phyloP scores from a whole-genome alignment of 768 basidiomycete genomes.

The Boletus sp. region DNA sequence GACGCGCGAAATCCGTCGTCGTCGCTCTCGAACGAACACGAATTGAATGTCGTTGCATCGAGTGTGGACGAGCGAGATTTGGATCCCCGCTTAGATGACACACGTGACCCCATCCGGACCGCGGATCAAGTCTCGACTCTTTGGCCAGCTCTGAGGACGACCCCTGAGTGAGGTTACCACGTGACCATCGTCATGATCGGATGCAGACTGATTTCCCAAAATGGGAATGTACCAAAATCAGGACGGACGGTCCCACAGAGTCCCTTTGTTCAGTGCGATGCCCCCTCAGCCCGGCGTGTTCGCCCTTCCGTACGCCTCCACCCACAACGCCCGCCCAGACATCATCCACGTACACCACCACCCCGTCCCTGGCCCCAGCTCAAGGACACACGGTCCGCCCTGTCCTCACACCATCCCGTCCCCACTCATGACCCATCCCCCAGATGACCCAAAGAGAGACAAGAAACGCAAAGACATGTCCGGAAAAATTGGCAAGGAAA shows the following conservation, averaged over 20 bases:
- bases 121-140: too few species aligned
- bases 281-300: constrained; percentile 72
- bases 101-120: too few species aligned
- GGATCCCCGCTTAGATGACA: too few species aligned
- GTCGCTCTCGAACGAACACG: not conserved
- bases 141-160: too few species aligned
- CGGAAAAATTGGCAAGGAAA: constrained; percentile 70
- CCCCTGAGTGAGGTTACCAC: not conserved
- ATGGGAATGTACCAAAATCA: too few species aligned
- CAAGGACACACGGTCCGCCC: constrained; percentile 36
- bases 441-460: constrained; percentile 54
- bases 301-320: constrained; percentile 53
- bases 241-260: too few species aligned
- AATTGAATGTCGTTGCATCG: not conserved
- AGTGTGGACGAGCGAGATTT: not conserved
- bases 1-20: not conserved
- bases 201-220: not conserved
- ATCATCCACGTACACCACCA: constrained; percentile 38
- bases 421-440: constrained; percentile 29
- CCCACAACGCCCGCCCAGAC: constrained; percentile 40
- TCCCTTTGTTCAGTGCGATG: constrained; percentile 36
- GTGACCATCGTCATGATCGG: not conserved
- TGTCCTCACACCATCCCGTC: constrained; percentile 8
- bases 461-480: constrained; percentile 66
- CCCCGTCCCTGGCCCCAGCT: constrained; percentile 41